A percentile compares a stretch with the other conserved stretches of the same genome.
These are phyloP conservation scores for Corylus heterophylla DNA, from an alignment of 306 rosid genomes.

Conservation along the genomic window DNA sequence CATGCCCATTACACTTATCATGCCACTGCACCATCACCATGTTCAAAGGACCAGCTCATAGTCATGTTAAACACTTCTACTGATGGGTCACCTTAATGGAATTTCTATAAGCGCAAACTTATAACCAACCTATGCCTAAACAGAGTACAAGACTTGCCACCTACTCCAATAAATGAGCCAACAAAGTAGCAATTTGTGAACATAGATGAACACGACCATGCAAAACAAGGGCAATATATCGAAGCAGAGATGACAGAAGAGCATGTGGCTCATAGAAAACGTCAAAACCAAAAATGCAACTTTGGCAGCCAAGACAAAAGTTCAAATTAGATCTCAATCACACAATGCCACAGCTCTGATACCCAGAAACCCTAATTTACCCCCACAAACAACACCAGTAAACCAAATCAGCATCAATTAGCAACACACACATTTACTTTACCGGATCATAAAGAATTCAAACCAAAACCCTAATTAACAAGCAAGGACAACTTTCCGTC, in stretches of 20 bases:
- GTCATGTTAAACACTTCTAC: not conserved
- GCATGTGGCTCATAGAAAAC: not conserved
- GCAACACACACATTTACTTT: not conserved
- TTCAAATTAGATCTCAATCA: not conserved
- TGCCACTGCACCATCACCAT: not conserved
- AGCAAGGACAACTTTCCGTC: not conserved
- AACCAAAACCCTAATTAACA: slow-evolving; percentile 30
- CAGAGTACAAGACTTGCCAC: not conserved
- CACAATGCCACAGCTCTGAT: slow-evolving; percentile 10
- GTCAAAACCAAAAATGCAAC: not conserved
- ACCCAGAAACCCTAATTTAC: slow-evolving; percentile 11
- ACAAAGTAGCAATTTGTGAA: not conserved
- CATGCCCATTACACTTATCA: not conserved
- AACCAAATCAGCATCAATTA: not conserved
- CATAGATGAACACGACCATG: not conserved
- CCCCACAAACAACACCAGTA: not conserved
- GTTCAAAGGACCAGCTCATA: not conserved
- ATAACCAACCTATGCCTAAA: not conserved
- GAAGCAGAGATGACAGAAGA: not conserved
- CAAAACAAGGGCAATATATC: not conserved
- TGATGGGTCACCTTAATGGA: not conserved
- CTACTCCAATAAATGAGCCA: not conserved
- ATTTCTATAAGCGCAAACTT: not conserved
- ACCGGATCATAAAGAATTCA: not conserved
- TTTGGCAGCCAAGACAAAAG: not conserved